Conservation (phyloP, 805 yeast species). For the Scheffersomyces ergatensis region DNA sequence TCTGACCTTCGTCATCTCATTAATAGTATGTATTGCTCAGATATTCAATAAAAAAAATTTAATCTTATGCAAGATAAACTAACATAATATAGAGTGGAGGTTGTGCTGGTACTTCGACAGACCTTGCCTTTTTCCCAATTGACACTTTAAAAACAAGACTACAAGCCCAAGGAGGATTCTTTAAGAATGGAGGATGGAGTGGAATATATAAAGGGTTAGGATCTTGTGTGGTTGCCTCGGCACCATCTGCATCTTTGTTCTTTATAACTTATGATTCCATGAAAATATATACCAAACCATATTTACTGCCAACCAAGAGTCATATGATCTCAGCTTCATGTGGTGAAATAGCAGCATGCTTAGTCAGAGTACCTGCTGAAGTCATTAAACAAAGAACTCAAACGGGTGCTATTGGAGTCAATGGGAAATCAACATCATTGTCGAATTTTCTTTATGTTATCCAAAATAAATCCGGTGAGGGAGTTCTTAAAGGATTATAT, state of each 20-base stretch:
- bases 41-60: too few species aligned
- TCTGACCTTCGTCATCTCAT: constrained; percentile 25
- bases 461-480: constrained; percentile 71
- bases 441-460: constrained; percentile 65
- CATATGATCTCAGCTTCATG: constrained; percentile 88
- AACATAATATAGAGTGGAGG: constrained; percentile 63
- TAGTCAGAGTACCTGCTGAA: constrained; percentile 95
- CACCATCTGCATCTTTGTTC: constrained; percentile 61
- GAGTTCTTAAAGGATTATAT: constrained; percentile 73
- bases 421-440: constrained; percentile 53
- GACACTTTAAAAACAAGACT: constrained; percentile 92
- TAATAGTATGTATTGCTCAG: constrained; percentile 24
- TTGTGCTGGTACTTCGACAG: constrained; percentile 95
- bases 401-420: constrained; percentile 34
- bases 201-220: constrained; percentile 94
- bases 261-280: constrained; percentile 77
- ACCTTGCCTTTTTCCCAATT: constrained; percentile 90
- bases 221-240: constrained; percentile 89
- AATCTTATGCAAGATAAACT: too few species aligned
- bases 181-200: constrained; percentile 85
- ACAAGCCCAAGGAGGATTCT: constrained; percentile 95
- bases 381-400: constrained; percentile 95
- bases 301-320: constrained; percentile 31
- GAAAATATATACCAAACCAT: constrained; percentile 45
- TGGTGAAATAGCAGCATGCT: constrained; percentile 92